Conservation (phyloP, 495 filamentous ascomycete species). For the Chaetomium tenue region DNA sequence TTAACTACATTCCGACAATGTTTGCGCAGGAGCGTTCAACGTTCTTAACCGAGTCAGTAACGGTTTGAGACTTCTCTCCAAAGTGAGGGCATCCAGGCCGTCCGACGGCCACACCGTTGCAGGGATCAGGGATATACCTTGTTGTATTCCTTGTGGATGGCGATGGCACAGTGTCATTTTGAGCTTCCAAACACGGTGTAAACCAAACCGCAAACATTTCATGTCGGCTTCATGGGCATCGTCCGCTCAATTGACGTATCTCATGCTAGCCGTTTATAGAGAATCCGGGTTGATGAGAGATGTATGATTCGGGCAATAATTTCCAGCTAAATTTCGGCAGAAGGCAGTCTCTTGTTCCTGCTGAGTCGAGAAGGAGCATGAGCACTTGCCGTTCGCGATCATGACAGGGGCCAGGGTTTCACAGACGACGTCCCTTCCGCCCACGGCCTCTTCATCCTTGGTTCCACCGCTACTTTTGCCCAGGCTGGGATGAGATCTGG, state of each 20-base stretch:
- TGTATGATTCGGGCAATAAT: too few relatives aligned
- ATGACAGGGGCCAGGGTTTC: slow-evolving; percentile 23
- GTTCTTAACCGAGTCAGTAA: background rate
- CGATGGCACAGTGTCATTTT: slow-evolving; percentile 17
- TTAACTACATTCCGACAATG: too few relatives aligned
- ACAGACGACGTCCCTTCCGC: slow-evolving; percentile 20
- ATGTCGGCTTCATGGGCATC: background rate
- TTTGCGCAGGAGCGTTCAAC: background rate
- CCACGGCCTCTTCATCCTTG: slow-evolving; percentile 13
- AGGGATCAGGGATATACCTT: slow-evolving; percentile 17
- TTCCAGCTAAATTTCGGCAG: too few relatives aligned
- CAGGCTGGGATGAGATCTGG: slow-evolving; percentile 23
- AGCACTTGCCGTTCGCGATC: slow-evolving; percentile 28
- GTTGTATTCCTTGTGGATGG: background rate
- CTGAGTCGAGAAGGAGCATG: slow-evolving; percentile 13
- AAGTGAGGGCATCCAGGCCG: slow-evolving; percentile 13
- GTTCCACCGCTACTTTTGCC: slow-evolving; percentile 31
- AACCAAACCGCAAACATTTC: background rate
- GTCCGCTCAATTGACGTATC: background rate
- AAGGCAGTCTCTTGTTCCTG: background rate
- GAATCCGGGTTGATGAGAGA: background rate
- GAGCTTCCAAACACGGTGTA: slow-evolving; percentile 25
- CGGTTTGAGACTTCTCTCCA: background rate
- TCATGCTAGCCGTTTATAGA: background rate
- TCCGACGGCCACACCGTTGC: background rate